phyloP scores from a whole-genome alignment of 306 rosid genomes.

The Bauhinia variegata region DNA sequence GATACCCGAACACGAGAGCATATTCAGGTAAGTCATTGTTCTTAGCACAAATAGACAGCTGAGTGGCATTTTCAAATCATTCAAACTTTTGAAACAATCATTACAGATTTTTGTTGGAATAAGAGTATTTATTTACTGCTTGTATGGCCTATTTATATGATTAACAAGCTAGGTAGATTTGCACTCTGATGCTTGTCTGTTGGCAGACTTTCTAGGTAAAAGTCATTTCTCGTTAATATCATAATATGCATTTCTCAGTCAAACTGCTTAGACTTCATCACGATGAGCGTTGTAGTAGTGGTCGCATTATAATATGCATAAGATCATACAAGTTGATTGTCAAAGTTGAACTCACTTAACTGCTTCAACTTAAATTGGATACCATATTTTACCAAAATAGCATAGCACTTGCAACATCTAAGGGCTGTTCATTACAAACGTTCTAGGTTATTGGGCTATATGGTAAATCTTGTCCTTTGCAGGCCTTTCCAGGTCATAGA shows the following conservation, averaged over 20 bases:
- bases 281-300: conserved; percentile 1
- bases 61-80: neutral
- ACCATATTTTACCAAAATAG: neutral
- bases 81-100: neutral
- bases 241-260: neutral
- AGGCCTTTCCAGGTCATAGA: conserved; percentile 95
- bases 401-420: neutral
- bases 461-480: conserved; percentile 33
- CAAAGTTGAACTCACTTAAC: neutral
- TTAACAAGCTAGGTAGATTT: neutral
- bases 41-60: neutral
- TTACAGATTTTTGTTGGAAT: neutral
- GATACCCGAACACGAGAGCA: conserved; percentile 88
- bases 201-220: neutral
- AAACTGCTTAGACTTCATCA: neutral
- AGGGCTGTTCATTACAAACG: neutral
- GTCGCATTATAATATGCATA: neutral
- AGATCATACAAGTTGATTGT: conserved; percentile 1
- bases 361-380: neutral
- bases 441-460: conserved; percentile 13
- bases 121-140: neutral
- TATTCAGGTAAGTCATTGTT: conserved; percentile 61
- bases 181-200: neutral
- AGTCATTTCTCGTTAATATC: neutral
- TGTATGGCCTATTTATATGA: neutral